Base-by-base conservation (phyloP, 371 early-diverging fungal species). In the Mortierella polycephala region DNA sequence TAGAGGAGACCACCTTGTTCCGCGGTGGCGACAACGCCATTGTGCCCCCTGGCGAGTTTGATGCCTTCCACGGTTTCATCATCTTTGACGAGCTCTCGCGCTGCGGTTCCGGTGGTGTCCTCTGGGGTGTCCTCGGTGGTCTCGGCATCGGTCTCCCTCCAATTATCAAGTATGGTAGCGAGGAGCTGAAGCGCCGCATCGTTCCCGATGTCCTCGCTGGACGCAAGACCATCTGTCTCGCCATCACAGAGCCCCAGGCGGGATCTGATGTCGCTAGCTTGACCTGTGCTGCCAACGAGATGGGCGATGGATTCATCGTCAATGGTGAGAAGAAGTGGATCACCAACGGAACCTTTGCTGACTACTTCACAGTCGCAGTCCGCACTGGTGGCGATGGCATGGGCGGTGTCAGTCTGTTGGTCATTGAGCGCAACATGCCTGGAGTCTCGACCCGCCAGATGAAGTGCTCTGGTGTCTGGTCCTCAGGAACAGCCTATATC, bases 241-340 rank as follows among this genome's bases (percentile, higher is more conserved):
- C 88, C 51, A 89, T 91, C 51, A 91, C 92, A 46, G 92, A 90
- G 64, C 90, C 92, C 20, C 77, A 82, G n/a, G 90, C 88, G 45
- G 92, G 92, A 10, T 90, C 90, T 0, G 95, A 96, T 81, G 96
- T 96, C 3, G 95, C 95, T 47, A 91, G 90, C 68, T 74, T 96
- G 30, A 75, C 74, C 13, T 90, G 91, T 2, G 88, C 88, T 39
- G 95, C 96, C 10, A 89, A 88, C 65, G 89, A 92, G 75, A 84
- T 88, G 58, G 84, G 89, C 11, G 94, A 94, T 75, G 93, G 92
- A 8, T 95, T 87, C 81, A 84, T 96, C 45, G 83, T 94, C 51
- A 94, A 94, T 64, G 94, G 95, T 54, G 94, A 94, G 81, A 96
- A 96, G 88, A 94, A 94, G 82, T 93, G 92, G 89, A 90, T 90